Conservation (phyloP, 768 basidiomycete species). For the Mycena haematopus region DNA sequence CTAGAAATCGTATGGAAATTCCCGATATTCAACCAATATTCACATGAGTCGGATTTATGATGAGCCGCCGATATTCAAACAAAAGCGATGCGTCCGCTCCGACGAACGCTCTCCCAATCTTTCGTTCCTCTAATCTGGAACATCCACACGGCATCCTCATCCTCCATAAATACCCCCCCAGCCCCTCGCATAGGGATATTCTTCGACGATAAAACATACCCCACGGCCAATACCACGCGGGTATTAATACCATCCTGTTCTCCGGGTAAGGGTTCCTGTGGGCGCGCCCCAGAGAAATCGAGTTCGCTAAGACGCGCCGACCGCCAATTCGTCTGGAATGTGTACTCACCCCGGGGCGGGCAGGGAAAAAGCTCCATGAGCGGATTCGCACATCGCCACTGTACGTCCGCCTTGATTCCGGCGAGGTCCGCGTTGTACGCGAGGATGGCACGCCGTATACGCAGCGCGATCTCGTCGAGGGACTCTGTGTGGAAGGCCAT, state of each 20-base stretch:
- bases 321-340: slow-evolving; percentile 19
- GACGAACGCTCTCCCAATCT: slow-evolving; percentile 16
- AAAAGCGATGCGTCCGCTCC: slow-evolving; percentile 7
- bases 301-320: slow-evolving; percentile 4
- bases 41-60: too few species aligned
- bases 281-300: slow-evolving; percentile 22
- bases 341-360: slow-evolving; percentile 11
- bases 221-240: slow-evolving; percentile 7
- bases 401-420: not conserved
- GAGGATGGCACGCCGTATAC: slow-evolving; percentile 15
- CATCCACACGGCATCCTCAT: slow-evolving; percentile 22
- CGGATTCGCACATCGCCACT: slow-evolving; percentile 19
- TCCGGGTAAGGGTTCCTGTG: not conserved
- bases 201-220: not conserved
- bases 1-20: too few species aligned
- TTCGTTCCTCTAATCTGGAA: slow-evolving; percentile 8
- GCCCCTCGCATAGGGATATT: slow-evolving; percentile 11
- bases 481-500: slow-evolving; percentile 2
- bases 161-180: slow-evolving; percentile 20
- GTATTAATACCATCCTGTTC: not conserved
- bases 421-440: slow-evolving; percentile 10
- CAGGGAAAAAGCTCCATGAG: slow-evolving; percentile 9
- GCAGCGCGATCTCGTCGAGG: slow-evolving; percentile 12
- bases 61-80: not conserved
- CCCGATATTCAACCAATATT: too few species aligned